phyloP scores from a whole-genome alignment of 2,329 filamentous ascomycete genomes.

The Eurotiales sp. region DNA sequence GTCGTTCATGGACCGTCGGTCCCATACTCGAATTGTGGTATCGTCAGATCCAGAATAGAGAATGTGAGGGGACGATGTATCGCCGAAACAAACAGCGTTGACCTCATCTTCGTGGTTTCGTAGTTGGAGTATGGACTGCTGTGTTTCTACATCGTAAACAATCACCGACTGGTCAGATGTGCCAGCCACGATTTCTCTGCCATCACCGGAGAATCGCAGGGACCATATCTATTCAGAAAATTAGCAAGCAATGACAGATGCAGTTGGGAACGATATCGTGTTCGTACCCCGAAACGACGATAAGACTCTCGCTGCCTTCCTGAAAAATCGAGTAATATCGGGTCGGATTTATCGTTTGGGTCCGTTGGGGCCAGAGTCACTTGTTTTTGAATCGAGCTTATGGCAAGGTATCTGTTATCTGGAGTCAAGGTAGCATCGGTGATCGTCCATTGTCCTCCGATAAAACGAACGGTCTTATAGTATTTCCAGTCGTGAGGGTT shows the following conservation, averaged over 20 bases:
- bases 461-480: slow-evolving; percentile 85
- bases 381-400: slow-evolving; percentile 78
- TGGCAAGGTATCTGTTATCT: slow-evolving; percentile 87
- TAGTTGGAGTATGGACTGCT: slow-evolving; percentile 69
- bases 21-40: slow-evolving; percentile 92
- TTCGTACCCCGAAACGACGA: slow-evolving; percentile 43
- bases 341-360: slow-evolving; percentile 74
- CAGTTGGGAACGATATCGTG: background rate
- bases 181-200: slow-evolving; percentile 83
- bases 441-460: slow-evolving; percentile 83
- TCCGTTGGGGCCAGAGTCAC: slow-evolving; percentile 87
- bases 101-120: slow-evolving; percentile 82
- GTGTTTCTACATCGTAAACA: slow-evolving; percentile 86
- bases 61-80: slow-evolving; percentile 83
- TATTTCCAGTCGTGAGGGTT: slow-evolving; percentile 95
- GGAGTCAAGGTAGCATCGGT: slow-evolving; percentile 89
- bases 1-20: slow-evolving; percentile 66
- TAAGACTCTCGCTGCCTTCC: slow-evolving; percentile 41
- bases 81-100: slow-evolving; percentile 94
- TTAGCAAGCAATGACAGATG: slow-evolving; percentile 16
- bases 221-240: slow-evolving; percentile 66
- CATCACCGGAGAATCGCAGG: slow-evolving; percentile 87
- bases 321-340: slow-evolving; percentile 72
- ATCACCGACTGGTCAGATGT: slow-evolving; percentile 76
- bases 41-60: slow-evolving; percentile 96